These are phyloP conservation scores for Trypanosoma theileri DNA, from an alignment of 208 protist species.

Conservation along the genomic window DNA sequence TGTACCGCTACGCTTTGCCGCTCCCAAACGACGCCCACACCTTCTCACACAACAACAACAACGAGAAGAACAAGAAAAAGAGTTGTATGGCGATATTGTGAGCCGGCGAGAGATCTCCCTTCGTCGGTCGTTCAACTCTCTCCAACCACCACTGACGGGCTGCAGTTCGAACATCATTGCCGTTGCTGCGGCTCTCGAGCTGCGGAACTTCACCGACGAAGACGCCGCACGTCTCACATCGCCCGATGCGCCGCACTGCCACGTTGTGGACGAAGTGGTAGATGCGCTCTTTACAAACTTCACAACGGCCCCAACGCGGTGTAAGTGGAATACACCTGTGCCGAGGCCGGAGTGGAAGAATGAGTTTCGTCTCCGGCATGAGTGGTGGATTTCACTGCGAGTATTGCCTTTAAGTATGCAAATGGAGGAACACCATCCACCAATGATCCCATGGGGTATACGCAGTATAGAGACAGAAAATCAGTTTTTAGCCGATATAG, in stretches of 20 bases:
- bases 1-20: constrained; percentile 9
- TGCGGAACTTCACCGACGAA: constrained; percentile 39
- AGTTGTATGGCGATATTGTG: too few species aligned
- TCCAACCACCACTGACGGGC: neutral
- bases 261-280: constrained; percentile 28
- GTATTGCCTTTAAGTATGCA: constrained; percentile 14
- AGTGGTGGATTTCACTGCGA: constrained; percentile 77
- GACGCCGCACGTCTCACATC: constrained; percentile 49
- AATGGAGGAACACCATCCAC: constrained; percentile 26
- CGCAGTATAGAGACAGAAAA: constrained; percentile 37
- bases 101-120: neutral
- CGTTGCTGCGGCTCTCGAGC: constrained; percentile 34
- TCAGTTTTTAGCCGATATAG: constrained; percentile 62
- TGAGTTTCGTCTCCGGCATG: constrained; percentile 63
- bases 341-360: constrained; percentile 41
- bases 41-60: neutral
- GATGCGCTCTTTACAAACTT: constrained; percentile 23
- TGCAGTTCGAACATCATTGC: constrained; percentile 25
- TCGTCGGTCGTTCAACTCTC: neutral
- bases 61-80: neutral
- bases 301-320: constrained; percentile 8
- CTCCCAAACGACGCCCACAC: neutral
- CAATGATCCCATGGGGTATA: constrained; percentile 37
- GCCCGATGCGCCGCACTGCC: constrained; percentile 33
- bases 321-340: constrained; percentile 42